Conservation (phyloP, 2,329 filamentous ascomycete genomes). For the Curvularia lunata region DNA sequence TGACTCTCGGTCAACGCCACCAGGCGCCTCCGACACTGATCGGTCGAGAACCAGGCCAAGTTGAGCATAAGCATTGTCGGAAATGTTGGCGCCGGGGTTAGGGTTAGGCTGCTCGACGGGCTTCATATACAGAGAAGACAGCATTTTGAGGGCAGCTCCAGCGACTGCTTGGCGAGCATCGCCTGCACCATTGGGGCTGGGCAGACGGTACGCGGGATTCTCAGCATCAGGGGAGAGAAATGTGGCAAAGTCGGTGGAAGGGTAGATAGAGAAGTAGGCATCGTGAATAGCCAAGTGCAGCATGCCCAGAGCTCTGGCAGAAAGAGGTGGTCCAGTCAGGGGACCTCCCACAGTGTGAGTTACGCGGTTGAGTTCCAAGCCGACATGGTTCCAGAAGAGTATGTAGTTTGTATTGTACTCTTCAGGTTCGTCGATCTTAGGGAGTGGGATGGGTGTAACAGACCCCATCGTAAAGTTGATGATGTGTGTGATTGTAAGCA, state of each 20-base stretch:
- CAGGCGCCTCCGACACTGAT: constrained; percentile 10
- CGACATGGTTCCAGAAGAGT: constrained; percentile 22
- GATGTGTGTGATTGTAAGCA: neutral
- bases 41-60: constrained; percentile 17
- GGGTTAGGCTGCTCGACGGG: constrained; percentile 4
- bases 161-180: constrained; percentile 31
- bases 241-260: constrained; percentile 19
- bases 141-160: constrained; percentile 29
- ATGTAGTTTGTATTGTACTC: constrained; percentile 23
- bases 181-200: constrained; percentile 15
- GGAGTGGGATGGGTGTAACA: constrained; percentile 15
- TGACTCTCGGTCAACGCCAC: constrained; percentile 19
- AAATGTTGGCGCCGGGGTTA: constrained; percentile 10
- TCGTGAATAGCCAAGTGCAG: constrained; percentile 35
- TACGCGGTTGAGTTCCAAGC: constrained; percentile 21
- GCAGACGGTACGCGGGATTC: constrained; percentile 18
- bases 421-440: constrained; percentile 16
- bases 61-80: constrained; percentile 18
- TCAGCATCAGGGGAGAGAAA: constrained; percentile 19
- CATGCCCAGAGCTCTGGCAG: constrained; percentile 27
- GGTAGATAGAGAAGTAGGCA: constrained; percentile 34
- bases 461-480: constrained; percentile 3
- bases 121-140: constrained; percentile 23
- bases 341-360: constrained; percentile 21
- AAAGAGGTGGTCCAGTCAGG: constrained; percentile 20